phyloP scores from a whole-genome alignment of 2,329 filamentous ascomycete genomes.

The Exophiala viscosa region DNA sequence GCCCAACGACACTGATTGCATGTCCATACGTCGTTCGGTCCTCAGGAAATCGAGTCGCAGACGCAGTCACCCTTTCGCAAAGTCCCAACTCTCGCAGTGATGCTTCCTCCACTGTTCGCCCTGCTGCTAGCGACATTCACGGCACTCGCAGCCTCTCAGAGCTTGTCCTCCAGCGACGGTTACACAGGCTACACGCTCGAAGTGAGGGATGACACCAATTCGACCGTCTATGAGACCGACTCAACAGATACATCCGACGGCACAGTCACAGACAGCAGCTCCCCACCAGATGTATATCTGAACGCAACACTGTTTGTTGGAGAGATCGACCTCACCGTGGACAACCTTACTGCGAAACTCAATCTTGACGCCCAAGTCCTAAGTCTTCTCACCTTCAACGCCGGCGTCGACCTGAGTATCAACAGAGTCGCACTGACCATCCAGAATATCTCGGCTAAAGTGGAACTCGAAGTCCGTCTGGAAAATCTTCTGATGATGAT shows the following conservation, averaged over 20 bases:
- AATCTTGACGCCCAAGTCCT: constrained; percentile 59
- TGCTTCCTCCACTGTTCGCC: background rate
- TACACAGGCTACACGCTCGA: constrained; percentile 57
- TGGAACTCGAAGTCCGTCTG: constrained; percentile 57
- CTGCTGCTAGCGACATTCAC: background rate
- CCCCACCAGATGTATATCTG: constrained; percentile 56
- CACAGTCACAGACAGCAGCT: constrained; percentile 33
- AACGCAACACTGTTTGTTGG: constrained; percentile 58
- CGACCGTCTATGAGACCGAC: constrained; percentile 53
- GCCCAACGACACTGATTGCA: too few species aligned
- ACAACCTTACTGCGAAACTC: constrained; percentile 59
- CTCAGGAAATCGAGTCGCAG: background rate
- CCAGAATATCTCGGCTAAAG: constrained; percentile 57
- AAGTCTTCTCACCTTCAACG: constrained; percentile 57
- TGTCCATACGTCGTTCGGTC: too few species aligned
- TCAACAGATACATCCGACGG: constrained; percentile 44
- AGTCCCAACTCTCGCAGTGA: background rate
- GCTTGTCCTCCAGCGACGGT: constrained; percentile 35
- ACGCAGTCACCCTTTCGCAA: background rate
- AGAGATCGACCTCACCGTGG: constrained; percentile 57
- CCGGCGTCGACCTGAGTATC: constrained; percentile 58
- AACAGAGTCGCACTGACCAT: constrained; percentile 55
- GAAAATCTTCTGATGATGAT: constrained; percentile 60
- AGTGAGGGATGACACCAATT: constrained; percentile 49
- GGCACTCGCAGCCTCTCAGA: constrained; percentile 4